These are phyloP conservation scores for Colletotrichum sp. DNA, from an alignment of 2,329 filamentous ascomycete genomes.

Conservation along the genomic window DNA sequence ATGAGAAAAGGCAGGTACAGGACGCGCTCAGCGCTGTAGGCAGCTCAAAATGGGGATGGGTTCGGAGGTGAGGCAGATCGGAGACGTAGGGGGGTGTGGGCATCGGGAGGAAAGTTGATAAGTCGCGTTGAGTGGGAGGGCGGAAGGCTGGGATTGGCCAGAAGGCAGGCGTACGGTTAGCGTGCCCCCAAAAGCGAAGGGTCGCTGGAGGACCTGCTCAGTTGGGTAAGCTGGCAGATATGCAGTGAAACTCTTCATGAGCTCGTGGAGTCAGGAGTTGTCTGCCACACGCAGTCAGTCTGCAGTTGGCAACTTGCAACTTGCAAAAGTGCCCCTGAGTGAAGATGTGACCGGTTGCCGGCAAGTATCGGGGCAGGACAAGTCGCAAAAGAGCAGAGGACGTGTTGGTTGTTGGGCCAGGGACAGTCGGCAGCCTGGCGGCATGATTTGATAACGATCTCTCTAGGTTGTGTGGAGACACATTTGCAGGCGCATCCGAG, in stretches of 20 bases:
- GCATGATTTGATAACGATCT: neutral
- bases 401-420: neutral
- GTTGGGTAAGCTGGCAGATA: constrained; percentile 12
- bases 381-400: neutral
- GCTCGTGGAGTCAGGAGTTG: neutral
- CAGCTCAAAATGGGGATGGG: neutral
- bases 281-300: neutral
- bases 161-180: neutral
- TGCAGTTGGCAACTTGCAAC: neutral
- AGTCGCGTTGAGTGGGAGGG: neutral
- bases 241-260: constrained; percentile 16
- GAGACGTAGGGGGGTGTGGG: constrained; percentile 7
- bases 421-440: neutral
- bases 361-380: neutral
- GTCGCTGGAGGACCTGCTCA: constrained; percentile 4
- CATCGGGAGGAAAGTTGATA: constrained; percentile 2
- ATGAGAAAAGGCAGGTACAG: neutral
- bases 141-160: constrained; percentile 3
- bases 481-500: neutral
- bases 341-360: neutral
- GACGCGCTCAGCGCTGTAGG: neutral
- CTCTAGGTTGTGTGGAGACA: constrained; percentile 5
- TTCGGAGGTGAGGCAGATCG: neutral
- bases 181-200: neutral
- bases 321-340: neutral